Evolutionary conservation across 345 rosid genomes (phyloP).

Genomic region (Acer campestre): DNA sequence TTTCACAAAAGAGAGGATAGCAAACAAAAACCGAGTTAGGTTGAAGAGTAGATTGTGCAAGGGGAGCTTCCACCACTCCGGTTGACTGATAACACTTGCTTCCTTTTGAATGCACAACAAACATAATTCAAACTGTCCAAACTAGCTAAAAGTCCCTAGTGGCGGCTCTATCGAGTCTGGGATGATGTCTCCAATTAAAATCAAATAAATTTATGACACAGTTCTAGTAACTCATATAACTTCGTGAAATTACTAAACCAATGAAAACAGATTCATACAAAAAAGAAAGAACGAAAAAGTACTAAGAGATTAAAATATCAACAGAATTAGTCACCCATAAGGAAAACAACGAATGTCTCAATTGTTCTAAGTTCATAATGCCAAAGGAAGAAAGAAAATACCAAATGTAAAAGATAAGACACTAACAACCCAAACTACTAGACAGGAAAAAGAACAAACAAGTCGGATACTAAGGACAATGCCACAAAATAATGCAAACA

Average conservation of each 20-base stretch:
- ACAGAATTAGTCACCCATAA: constrained; percentile 34
- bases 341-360: constrained; percentile 29
- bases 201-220: neutral
- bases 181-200: neutral
- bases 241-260: neutral
- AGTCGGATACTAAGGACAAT: constrained; percentile 26
- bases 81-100: too few relatives aligned
- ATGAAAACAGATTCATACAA: neutral
- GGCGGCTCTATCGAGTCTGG: neutral
- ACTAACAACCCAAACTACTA: constrained; percentile 32
- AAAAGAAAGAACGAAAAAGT: neutral
- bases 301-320: constrained; percentile 16
- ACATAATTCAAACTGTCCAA: too few relatives aligned
- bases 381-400: constrained; percentile 16
- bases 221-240: neutral
- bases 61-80: too few relatives aligned
- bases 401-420: constrained; percentile 15
- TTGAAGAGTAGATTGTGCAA: too few relatives aligned
- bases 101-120: too few relatives aligned
- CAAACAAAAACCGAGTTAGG: too few relatives aligned
- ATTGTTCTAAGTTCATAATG: constrained; percentile 29
- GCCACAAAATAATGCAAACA: constrained; percentile 37
- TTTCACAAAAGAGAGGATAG: too few relatives aligned
- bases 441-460: constrained; percentile 29
- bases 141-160: too few relatives aligned